Percentiles rank a stretch among this genome's conserved stretches.
Evolutionary conservation across 2,329 filamentous ascomycete genomes (phyloP).

Genomic region (Phialophora macrospora): DNA sequence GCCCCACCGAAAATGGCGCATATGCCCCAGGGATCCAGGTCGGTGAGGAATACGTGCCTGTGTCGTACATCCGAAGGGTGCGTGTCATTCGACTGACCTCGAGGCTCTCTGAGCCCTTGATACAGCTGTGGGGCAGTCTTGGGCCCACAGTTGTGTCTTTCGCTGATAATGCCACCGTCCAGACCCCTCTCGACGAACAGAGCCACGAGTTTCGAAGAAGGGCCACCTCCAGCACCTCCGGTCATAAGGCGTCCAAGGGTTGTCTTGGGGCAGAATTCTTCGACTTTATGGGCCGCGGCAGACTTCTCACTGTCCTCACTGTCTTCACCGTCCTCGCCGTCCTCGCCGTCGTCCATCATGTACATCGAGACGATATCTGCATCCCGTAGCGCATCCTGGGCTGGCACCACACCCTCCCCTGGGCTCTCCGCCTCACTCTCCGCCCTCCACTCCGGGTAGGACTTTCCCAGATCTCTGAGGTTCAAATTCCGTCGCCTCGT

Average conservation of each 20-base stretch:
- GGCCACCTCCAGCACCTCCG: background rate
- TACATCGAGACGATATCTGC: background rate
- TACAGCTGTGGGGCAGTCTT: background rate
- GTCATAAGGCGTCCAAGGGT: background rate
- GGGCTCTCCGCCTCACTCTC: background rate
- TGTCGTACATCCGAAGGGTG: constrained; percentile 9
- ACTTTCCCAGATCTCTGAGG: background rate
- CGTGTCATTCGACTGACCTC: background rate
- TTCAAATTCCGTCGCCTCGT: background rate
- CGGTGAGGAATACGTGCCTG: constrained; percentile 15
- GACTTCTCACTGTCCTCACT: background rate
- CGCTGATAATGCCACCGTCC: background rate
- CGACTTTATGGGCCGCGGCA: background rate
- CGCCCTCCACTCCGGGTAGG: background rate
- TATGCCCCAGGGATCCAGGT: constrained; percentile 16
- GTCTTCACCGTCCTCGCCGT: no score
- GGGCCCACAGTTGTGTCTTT: background rate
- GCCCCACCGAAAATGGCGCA: constrained; percentile 20
- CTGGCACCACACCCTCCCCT: background rate
- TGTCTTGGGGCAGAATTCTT: background rate
- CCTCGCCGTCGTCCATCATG: background rate
- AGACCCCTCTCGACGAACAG: background rate
- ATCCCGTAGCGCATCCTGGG: background rate
- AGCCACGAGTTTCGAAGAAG: background rate
- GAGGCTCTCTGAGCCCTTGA: background rate